phyloP scores from a whole-genome alignment of 441 rosid species.

The Adansonia grandidieri region DNA sequence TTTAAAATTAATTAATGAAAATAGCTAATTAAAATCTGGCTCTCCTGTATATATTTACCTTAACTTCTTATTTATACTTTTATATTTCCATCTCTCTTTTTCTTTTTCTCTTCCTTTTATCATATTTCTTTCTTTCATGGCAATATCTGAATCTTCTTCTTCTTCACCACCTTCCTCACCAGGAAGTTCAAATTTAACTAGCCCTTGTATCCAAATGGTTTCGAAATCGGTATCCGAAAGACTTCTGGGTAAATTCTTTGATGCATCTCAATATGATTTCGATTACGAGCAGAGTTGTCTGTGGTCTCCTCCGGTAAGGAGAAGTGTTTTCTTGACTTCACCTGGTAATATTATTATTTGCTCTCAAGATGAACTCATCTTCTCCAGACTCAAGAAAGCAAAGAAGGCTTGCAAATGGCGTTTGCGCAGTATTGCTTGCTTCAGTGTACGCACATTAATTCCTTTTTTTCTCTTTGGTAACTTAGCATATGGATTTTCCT shows the following conservation, averaged over 20 bases:
- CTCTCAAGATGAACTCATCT: slow-evolving; percentile 51
- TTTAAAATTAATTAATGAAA: no score
- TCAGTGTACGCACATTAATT: slow-evolving; percentile 27
- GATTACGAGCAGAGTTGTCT: slow-evolving; percentile 67
- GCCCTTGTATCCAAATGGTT: slow-evolving; percentile 51
- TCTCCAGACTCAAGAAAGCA: slow-evolving; percentile 41
- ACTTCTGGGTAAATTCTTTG: slow-evolving; percentile 69
- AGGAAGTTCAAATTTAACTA: neutral
- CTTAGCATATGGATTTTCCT: neutral
- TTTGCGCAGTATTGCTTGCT: slow-evolving; percentile 26
- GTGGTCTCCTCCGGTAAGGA: slow-evolving; percentile 78
- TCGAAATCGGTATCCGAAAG: slow-evolving; percentile 63
- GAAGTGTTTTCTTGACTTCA: slow-evolving; percentile 64
- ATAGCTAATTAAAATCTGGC: no score
- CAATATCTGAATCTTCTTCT: slow-evolving; percentile 30
- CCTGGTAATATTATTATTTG: slow-evolving; percentile 49
- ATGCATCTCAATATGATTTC: slow-evolving; percentile 66
- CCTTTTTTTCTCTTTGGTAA: neutral
- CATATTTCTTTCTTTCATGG: neutral
- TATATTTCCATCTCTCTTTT: neutral
- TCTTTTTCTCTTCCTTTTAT: neutral
- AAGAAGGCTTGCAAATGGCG: slow-evolving; percentile 30
- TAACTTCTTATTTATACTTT: neutral
- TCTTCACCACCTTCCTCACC: slow-evolving; percentile 30
- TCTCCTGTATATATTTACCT: neutral